Evolutionary conservation across 2,329 filamentous ascomycete species (phyloP), one percentile per base, ranked within the genome.

Genomic region (Penicillium sp.): DNA sequence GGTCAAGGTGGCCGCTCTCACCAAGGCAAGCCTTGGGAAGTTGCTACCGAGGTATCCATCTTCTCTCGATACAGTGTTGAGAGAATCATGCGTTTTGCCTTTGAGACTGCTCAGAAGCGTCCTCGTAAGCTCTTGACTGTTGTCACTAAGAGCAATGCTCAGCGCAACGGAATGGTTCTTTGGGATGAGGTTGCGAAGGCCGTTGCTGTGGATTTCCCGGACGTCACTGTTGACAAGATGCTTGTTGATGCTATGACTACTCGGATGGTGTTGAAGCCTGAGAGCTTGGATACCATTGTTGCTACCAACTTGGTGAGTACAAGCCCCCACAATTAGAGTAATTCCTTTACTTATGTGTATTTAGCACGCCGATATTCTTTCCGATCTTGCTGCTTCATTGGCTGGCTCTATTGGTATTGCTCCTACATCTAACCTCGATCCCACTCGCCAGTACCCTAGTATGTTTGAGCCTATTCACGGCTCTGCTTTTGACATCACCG

Each of bases 371-470:
- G 86, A 89, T 58, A 88, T 89, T 48, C 79, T 90, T 4, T 88
- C 86, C 0, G 87, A 90, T 64, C 76, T 90, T 20, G 88, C 87
- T 6, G 87, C 88, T 14, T 85, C 86, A 0, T 75, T 89, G 6
- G 87, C 87, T 2, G 87, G 87, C 0, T 86, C 82, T 2, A 89
- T 90, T 57, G 87, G 88, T 8, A 89, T 90, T 55, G 87, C 87
- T 3, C 86, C 87, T 3, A 89, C 86, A 0, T 84, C 80, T 47
- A 89, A 89, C 62, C 76, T 89, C 1, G 86, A 89, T 60, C 86
- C 87, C 1, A 85, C 81, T 2, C 75, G 82, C 15, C 66, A 80
- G 59, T 81, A 84, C 56, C 85, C 85, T 0, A 84, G 80, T 55
- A 81, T 87, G 74, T 87, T 86, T 57, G 84, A 86, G 72, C 83